Conservation (phyloP, 257 asterid genomes). For the Coffea eugenioides region DNA sequence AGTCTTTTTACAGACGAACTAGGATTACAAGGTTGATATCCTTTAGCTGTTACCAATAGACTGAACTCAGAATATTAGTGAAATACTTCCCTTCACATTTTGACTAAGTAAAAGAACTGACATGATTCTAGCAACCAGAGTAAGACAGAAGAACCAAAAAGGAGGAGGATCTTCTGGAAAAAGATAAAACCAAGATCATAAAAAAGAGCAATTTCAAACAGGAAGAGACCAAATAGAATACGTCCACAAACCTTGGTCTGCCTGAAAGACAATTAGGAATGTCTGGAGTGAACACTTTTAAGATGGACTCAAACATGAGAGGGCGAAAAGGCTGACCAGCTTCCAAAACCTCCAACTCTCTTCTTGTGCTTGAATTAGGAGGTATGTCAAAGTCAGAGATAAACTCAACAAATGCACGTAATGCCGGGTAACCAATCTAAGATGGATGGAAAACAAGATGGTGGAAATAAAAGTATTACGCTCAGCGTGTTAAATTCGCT, state of each 20-base stretch:
- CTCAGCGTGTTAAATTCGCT: constrained; percentile 5
- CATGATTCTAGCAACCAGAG: background rate
- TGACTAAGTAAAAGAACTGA: background rate
- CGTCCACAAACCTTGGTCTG: constrained; percentile 61
- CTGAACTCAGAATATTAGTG: background rate
- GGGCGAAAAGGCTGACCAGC: constrained; percentile 71
- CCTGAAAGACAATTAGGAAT: constrained; percentile 61
- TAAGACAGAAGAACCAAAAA: background rate
- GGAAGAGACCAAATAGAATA: background rate
- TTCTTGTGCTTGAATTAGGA: constrained; percentile 44
- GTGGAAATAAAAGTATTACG: constrained; percentile 3
- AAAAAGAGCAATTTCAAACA: background rate
- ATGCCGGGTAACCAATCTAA: constrained; percentile 72
- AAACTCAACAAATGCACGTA: constrained; percentile 76
- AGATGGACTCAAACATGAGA: constrained; percentile 67
- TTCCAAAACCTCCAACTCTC: constrained; percentile 39
- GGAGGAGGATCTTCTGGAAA: background rate
- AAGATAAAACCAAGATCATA: background rate
- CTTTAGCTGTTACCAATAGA: too few species aligned
- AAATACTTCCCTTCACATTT: background rate
- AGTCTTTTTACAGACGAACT: background rate
- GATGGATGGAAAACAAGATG: constrained; percentile 28
- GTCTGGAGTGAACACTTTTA: constrained; percentile 74
- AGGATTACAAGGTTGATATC: too few species aligned
- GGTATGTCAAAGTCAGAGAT: constrained; percentile 60